Evolutionary conservation across 2,329 filamentous ascomycete genomes (phyloP), one percentile per base, ranked within the genome.

Genomic region (Sporothrix curviconia): DNA sequence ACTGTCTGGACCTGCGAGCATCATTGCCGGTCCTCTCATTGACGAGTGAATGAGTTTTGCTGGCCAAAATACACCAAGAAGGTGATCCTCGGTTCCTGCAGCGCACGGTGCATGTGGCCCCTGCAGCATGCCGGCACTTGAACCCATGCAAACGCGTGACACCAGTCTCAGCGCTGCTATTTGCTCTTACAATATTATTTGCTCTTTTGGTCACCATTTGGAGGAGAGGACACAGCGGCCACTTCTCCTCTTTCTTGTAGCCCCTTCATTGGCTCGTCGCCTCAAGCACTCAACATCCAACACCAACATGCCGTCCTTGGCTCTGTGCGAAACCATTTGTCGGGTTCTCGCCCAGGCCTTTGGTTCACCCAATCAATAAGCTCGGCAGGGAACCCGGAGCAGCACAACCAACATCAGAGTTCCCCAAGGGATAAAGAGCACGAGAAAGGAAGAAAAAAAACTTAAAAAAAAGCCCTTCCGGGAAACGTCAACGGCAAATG

Each of bases 111-210:
- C 22, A 51, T 32, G 34, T 40, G 49, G 49, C 39, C 49, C 49
- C 49, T 51, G 49, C 49, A 51, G 47, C n/a, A 34, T 30, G 34
- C 37, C 49, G 49, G 49, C 19, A 51, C 19, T 51, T 40, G 28
- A 11, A 32, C 5, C 28, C 28, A 11, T 40, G 3, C 22, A n/a
- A 4, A 19, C 8, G 44, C 15, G 19, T n/a, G n/a, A n/a, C n/a
- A n/a, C n/a, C n/a, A 50, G 30, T 50, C 47, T 51, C 39, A 34
- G 49, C 34, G 17, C 6, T 11, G 5, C 6, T 32, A 24, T 30
- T 6, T 30, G 40, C 14, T 22, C 40, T 14, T 30, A 2, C n/a
- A n/a, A n/a, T 36, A 17, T 30, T 36, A 17, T 12, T 50, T 36
- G 30, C 46, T 50, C 28, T 15, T 12, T 15, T 11, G 28, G 25